Percentiles rank a stretch among this genome's conserved stretches.
Evolutionary conservation across 2,329 filamentous ascomycete genomes (phyloP).

Genomic region (Nothopassalora personata): DNA sequence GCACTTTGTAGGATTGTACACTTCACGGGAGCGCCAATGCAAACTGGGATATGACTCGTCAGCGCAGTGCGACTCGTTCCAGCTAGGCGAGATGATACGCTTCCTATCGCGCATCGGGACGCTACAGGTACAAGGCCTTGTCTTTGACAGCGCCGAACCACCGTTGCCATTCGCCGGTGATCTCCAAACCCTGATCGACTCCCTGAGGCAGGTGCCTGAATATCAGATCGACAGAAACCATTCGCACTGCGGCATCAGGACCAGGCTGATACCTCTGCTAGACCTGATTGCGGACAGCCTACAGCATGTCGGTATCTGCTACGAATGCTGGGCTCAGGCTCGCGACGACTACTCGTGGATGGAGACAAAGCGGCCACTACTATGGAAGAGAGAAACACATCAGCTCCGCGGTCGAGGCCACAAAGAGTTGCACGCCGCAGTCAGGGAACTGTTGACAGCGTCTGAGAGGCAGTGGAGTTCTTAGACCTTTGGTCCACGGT

Average conservation of each 20-base stretch:
- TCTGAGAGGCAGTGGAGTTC: conserved; percentile 30
- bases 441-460: conserved; percentile 31
- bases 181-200: conserved; percentile 55
- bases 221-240: conserved; percentile 74
- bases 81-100: conserved; percentile 70
- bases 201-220: conserved; percentile 60
- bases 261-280: conserved; percentile 59
- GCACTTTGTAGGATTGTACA: conserved; percentile 64
- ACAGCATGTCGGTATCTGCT: conserved; percentile 41
- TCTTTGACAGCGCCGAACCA: conserved; percentile 37
- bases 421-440: conserved; percentile 24
- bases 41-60: conserved; percentile 69
- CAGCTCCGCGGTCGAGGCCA: conserved; percentile 20
- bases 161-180: conserved; percentile 54
- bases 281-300: conserved; percentile 53
- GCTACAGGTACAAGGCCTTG: conserved; percentile 48
- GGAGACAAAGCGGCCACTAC: conserved; percentile 40
- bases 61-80: conserved; percentile 68
- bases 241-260: conserved; percentile 65
- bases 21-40: conserved; percentile 63
- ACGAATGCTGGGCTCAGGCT: conserved; percentile 40
- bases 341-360: conserved; percentile 41
- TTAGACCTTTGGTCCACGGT: not conserved
- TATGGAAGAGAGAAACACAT: conserved; percentile 35
- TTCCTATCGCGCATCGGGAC: conserved; percentile 62